These are phyloP conservation scores for Clonostachys byssicola DNA, from an alignment of 2,329 filamentous ascomycete species.

Conservation along the genomic window DNA sequence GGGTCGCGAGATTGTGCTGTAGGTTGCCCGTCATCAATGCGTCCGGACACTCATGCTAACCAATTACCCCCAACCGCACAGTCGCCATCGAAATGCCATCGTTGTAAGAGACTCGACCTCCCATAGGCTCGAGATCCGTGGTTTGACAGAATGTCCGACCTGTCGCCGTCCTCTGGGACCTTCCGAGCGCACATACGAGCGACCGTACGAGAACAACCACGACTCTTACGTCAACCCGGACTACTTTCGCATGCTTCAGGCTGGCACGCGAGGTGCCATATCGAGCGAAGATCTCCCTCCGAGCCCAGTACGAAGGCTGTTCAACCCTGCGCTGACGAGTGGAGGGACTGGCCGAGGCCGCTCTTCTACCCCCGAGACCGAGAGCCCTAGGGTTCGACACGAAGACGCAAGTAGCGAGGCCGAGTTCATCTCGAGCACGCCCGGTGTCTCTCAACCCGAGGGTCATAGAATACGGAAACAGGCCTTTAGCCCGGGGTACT, in stretches of 20 bases:
- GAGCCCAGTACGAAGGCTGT: constrained; percentile 50
- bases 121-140: constrained; percentile 78
- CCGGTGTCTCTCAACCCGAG: constrained; percentile 39
- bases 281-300: constrained; percentile 24
- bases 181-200: constrained; percentile 33
- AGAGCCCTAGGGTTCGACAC: background rate
- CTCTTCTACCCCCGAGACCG: constrained; percentile 11
- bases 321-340: constrained; percentile 33
- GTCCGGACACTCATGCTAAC: background rate
- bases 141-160: constrained; percentile 79
- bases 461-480: constrained; percentile 74
- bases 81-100: constrained; percentile 87
- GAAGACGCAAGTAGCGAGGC: constrained; percentile 18
- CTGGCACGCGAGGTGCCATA: constrained; percentile 39
- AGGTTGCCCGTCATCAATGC: constrained; percentile 24
- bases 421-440: constrained; percentile 51
- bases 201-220: constrained; percentile 30
- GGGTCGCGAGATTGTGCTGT: constrained; percentile 77
- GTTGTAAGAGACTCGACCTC: constrained; percentile 87
- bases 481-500: constrained; percentile 90
- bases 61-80: constrained; percentile 25
- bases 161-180: constrained; percentile 70
- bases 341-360: constrained; percentile 5
- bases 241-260: constrained; percentile 91
- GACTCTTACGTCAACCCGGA: constrained; percentile 81